Conservation (phyloP, 129 eudicot species). For the Kitagawia praeruptora region DNA sequence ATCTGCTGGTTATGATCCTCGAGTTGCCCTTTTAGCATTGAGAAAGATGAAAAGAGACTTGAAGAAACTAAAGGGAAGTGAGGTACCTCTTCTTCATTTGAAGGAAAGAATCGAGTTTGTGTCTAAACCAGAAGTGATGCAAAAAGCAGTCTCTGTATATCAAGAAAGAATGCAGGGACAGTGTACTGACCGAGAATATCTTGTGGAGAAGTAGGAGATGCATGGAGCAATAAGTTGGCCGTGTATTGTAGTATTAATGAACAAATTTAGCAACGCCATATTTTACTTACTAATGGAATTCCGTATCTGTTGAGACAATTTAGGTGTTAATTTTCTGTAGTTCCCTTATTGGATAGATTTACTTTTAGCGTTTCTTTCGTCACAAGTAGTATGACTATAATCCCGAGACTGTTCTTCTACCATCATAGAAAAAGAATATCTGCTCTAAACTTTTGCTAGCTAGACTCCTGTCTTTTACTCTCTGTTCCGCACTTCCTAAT, state of each 20-base stretch:
- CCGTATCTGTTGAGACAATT: background rate
- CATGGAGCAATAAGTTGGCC: background rate
- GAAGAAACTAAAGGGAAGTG: background rate
- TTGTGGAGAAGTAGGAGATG: background rate
- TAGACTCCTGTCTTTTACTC: background rate
- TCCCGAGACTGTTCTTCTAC: background rate
- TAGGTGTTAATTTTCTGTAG: background rate
- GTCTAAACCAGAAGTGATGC: background rate
- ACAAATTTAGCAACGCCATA: background rate
- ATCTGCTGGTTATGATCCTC: slow-evolving; percentile 3
- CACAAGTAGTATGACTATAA: background rate
- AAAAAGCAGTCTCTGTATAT: background rate
- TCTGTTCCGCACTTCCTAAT: background rate
- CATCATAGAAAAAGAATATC: no score
- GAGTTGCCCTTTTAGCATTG: background rate
- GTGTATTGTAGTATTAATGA: no score
- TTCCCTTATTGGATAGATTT: background rate
- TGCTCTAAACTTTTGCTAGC: background rate
- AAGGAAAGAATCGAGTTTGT: background rate
- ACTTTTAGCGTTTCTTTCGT: background rate
- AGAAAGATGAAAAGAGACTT: background rate
- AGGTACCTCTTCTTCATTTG: background rate
- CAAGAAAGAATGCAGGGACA: background rate
- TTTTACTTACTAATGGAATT: background rate
- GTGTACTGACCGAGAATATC: background rate